Percentiles rank a stretch among this genome's conserved stretches.
Conservation (phyloP, 2,329 filamentous ascomycete genomes). For the Eutypa lata region DNA sequence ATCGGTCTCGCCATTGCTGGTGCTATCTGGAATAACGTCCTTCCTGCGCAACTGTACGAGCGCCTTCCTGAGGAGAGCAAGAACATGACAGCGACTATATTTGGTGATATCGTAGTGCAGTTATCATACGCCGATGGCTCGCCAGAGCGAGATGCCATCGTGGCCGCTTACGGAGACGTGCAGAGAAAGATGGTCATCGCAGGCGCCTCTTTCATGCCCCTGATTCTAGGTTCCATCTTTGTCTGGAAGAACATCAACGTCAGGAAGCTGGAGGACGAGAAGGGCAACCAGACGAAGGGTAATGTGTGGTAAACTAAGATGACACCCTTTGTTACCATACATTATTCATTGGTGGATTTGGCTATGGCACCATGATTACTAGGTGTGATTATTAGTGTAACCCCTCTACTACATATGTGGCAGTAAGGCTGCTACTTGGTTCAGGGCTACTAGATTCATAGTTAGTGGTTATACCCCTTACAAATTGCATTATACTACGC, state of each 20-base stretch:
- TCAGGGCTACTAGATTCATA: too few relatives aligned
- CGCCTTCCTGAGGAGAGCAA: slow-evolving; percentile 40
- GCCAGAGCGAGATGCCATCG: slow-evolving; percentile 52
- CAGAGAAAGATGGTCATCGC: slow-evolving; percentile 38
- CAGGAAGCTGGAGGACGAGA: slow-evolving; percentile 31
- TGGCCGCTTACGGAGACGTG: slow-evolving; percentile 47
- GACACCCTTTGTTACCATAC: neutral
- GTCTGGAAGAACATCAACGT: slow-evolving; percentile 39
- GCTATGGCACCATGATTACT: too few relatives aligned
- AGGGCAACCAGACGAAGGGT: slow-evolving; percentile 31
- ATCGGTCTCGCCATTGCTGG: slow-evolving; percentile 57
- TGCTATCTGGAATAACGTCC: slow-evolving; percentile 56
- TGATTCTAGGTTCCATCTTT: slow-evolving; percentile 30
- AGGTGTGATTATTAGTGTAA: too few relatives aligned
- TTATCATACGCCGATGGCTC: slow-evolving; percentile 44
- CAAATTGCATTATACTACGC: too few relatives aligned
- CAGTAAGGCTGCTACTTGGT: too few relatives aligned
- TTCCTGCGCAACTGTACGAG: slow-evolving; percentile 38
- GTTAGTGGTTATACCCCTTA: too few relatives aligned
- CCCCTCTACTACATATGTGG: too few relatives aligned
- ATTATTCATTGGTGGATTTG: too few relatives aligned
- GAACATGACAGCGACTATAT: slow-evolving; percentile 30
- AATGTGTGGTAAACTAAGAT: slow-evolving; percentile 26
- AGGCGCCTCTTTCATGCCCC: slow-evolving; percentile 32
- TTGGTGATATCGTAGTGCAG: slow-evolving; percentile 50